Evolutionary conservation across 2,329 filamentous ascomycete species (phyloP), one percentile per base, ranked within the genome.

Genomic region (Aureobasidium sp.): DNA sequence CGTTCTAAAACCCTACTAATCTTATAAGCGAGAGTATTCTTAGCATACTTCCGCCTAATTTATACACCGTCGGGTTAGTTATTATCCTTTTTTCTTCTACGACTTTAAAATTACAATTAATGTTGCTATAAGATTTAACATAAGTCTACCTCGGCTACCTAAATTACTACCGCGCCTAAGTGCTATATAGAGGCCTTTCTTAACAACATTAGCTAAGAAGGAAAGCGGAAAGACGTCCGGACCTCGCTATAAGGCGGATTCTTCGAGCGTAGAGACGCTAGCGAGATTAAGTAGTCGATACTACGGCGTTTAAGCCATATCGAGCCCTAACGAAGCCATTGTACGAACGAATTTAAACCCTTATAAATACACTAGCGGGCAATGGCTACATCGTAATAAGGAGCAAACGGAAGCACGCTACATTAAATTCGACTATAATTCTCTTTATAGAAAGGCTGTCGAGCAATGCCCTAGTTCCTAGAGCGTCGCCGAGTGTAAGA

Each of bases 371-470:
- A 69, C 68, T 0, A 65, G 61, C 57, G 69, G 69, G 15, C 65
- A 66, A 60, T 71, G 69, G 76, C 69, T 78, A 35, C 68, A 68
- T 58, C 62, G 64, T 37, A 73, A 78, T 66, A 64, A 69, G 27
- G 54, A 68, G 13, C 65, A 78, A 63, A 70, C 67, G 45, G 61
- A 69, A 21, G 65, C 71, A 19, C 75, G 75, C 13, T 67, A 67
- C 19, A 68, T 79, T 43, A 7, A 64, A 6, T 78, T 79, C 61
- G 66, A 77, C 62, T 75, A 77, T 59, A 61, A 69, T 23, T 69
- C 70, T 29, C 71, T 78, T 40, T 72, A 72, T 64, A 61, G 67
- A 42, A 72, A 64, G 55, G 69, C 74, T 13, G 61, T 77, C 35
- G 67, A 70, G 46, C 64, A 74, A 37, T 74, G 69, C 62, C 72